Evolutionary conservation across 2,329 filamentous ascomycete species (phyloP), one percentile per base, ranked within the genome.

Genomic region (Cladosporium sp.): DNA sequence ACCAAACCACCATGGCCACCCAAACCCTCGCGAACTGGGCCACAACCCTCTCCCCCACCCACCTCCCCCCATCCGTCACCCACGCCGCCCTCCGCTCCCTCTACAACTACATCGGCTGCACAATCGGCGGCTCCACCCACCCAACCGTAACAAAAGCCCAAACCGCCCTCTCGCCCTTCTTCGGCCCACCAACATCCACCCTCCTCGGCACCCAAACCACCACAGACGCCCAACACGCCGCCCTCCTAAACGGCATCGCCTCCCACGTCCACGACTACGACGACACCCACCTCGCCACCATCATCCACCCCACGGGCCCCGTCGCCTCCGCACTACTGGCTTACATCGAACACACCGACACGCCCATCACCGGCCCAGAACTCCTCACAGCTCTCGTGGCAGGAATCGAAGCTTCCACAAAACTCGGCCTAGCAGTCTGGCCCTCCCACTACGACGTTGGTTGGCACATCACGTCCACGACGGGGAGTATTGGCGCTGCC

Each of bases 211-310:
- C 57, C 13, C 57, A 62, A 16, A 66, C 66, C 48, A 61, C 62
- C 39, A 61, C 62, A 38, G 74, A 78, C 54, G 69, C 75, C 2
- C 72, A 75, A 55, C 67, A 75, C 49, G 76, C 77, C 1, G 75
- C 76, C 0, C 62, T 79, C 6, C 57, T 80, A 40, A 79, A 80
- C 53, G 77, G 77, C 20, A 78, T 80, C 38, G 73, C 76, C 11
- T 77, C 73, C 25, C 76, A 79, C 53, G 74, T 78, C 3, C 73
- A 79, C 50, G 76, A 80, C 57, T 80, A 79, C 58, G 77, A 80
- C 53, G 76, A 80, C 57, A 79, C 76, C 1, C 77, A 79, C 55
- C 66, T 79, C 1, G 74, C 76, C 40, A 79, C 74, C 4, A 76
- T 79, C 54, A 79, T 80, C 38, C 78, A 80, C 54, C 77, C 77